Conservation (phyloP, 306 rosid species). For the Vigna trinervia region DNA sequence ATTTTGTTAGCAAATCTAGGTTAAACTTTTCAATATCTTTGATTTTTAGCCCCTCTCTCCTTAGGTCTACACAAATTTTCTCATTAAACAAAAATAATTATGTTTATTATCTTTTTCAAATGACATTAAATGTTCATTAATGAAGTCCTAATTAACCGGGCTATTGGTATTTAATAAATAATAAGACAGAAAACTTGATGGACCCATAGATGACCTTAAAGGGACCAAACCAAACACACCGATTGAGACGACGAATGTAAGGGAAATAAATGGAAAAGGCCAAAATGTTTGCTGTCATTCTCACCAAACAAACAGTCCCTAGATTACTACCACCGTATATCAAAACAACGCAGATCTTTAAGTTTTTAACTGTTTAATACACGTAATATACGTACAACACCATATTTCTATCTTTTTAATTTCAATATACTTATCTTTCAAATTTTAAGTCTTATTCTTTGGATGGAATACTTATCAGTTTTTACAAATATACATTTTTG, state of each 20-base stretch:
- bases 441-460: neutral
- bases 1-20: too few species aligned
- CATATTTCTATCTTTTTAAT: neutral
- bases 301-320: conserved; percentile 9
- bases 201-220: neutral
- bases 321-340: neutral
- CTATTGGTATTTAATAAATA: neutral
- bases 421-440: neutral
- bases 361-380: neutral
- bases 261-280: neutral
- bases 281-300: conserved; percentile 6
- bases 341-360: neutral
- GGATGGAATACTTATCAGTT: neutral
- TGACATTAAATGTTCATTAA: neutral
- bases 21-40: too few species aligned
- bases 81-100: too few species aligned
- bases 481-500: neutral
- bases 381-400: neutral
- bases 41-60: too few species aligned
- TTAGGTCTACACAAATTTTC: too few species aligned
- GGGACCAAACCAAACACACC: neutral
- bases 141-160: neutral
- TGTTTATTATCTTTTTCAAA: neutral
- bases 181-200: neutral
- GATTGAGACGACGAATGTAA: neutral